Conservation (phyloP, 2,329 filamentous ascomycete species). For the Paecilomyces fulvus region DNA sequence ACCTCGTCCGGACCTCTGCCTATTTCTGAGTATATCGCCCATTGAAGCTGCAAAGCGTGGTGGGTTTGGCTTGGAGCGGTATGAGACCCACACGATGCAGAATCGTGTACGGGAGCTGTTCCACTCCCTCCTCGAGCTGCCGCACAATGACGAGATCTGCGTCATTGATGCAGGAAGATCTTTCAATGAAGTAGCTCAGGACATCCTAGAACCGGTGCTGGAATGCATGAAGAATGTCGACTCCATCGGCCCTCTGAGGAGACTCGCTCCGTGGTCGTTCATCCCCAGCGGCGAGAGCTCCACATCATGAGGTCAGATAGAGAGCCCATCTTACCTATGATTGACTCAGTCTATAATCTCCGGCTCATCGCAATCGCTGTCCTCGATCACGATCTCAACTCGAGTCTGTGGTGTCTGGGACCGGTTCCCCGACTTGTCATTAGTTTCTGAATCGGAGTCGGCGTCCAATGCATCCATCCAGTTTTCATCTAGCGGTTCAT, state of each 20-base stretch:
- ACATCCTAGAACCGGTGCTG: conserved; percentile 23
- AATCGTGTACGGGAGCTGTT: conserved; percentile 68
- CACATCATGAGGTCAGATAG: not conserved
- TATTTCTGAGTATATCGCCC: conserved; percentile 78
- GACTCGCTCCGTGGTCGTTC: conserved; percentile 22
- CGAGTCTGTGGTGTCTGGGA: conserved; percentile 9
- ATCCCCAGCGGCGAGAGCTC: conserved; percentile 8
- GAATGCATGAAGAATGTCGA: conserved; percentile 24
- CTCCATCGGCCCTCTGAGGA: conserved; percentile 25
- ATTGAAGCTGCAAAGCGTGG: conserved; percentile 64
- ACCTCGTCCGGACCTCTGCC: conserved; percentile 74
- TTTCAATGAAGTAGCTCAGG: conserved; percentile 43
- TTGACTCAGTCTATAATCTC: conserved; percentile 33
- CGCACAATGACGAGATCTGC: conserved; percentile 45
- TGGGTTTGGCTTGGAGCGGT: conserved; percentile 83
- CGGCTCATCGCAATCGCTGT: conserved; percentile 47
- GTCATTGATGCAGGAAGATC: conserved; percentile 47
- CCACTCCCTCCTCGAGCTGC: conserved; percentile 40
- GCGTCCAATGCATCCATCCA: conserved; percentile 22
- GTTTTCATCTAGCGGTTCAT: conserved; percentile 22
- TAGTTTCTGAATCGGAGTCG: conserved; percentile 19
- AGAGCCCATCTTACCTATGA: not conserved
- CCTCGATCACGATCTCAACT: conserved; percentile 42
- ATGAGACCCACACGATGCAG: conserved; percentile 81
- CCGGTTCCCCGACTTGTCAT: conserved; percentile 4